phyloP scores from a whole-genome alignment of 169 alveolate species.

The Toxoplasma gondii region DNA sequence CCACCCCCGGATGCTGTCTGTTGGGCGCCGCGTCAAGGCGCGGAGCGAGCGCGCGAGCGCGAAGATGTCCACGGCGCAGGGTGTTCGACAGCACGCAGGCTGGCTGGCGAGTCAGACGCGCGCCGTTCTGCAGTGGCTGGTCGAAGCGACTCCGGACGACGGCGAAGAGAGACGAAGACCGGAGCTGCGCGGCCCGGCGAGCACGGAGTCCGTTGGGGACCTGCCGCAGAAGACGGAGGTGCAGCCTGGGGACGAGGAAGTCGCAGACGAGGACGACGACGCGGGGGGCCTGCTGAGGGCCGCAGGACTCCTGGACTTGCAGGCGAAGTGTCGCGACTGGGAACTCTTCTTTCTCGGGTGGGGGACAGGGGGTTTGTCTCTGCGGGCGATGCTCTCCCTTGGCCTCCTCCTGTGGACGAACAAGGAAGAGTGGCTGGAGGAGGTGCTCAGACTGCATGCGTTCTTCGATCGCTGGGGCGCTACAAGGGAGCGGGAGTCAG shows the following conservation, averaged over 20 bases:
- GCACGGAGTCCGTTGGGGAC: not conserved
- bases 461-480: not conserved
- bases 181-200: not conserved
- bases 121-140: not conserved
- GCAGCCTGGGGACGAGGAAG: not conserved
- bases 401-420: not conserved
- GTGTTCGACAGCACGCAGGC: not conserved
- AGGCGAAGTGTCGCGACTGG: not conserved
- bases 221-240: not conserved
- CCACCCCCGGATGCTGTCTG: constrained; percentile 1
- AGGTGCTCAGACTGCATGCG: not conserved
- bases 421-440: not conserved
- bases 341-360: not conserved
- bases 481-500: not conserved
- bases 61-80: not conserved
- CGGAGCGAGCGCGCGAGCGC: not conserved
- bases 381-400: not conserved
- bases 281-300: not conserved
- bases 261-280: not conserved
- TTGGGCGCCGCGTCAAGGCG: not conserved
- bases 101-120: constrained; percentile 3
- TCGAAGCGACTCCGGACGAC: not conserved
- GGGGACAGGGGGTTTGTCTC: not conserved
- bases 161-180: not conserved
- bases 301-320: not conserved